These are phyloP conservation scores for Pleurozium schreberi DNA, from an alignment of 225 moss, liverwort and hornwort genomes.

Conservation along the genomic window DNA sequence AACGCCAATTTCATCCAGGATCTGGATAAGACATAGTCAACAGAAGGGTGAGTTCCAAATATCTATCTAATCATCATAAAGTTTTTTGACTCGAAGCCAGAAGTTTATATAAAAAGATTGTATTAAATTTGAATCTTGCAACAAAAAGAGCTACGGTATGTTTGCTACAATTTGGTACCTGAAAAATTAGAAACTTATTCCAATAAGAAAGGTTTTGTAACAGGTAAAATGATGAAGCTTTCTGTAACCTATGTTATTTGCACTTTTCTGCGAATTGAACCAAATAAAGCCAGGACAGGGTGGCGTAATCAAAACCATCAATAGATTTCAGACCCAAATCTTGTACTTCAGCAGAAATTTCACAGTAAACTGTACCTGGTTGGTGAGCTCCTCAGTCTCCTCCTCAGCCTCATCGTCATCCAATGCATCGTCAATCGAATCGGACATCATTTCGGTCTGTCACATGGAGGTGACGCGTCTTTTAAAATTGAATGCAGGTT, in stretches of 20 bases:
- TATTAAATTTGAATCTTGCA: not conserved
- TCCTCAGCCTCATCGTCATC: slow-evolving; percentile 96
- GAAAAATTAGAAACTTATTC: not conserved
- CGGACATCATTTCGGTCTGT: slow-evolving; percentile 98
- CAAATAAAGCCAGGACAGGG: not conserved
- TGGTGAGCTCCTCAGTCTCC: slow-evolving; percentile 94
- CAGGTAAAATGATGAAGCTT: not conserved
- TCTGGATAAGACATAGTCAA: slow-evolving; percentile 23
- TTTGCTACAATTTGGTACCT: not conserved
- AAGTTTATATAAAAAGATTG: not conserved
- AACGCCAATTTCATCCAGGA: slow-evolving; percentile 94
- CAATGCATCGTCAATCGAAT: slow-evolving; percentile 94
- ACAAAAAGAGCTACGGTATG: not conserved
- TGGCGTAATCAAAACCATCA: not conserved
- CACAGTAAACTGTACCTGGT: slow-evolving; percentile 42
- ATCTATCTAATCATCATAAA: not conserved
- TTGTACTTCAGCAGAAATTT: not conserved
- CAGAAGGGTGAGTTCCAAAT: not conserved
- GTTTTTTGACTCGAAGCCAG: not conserved
- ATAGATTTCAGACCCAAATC: not conserved
- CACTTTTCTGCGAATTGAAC: not conserved
- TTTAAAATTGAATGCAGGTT: not conserved
- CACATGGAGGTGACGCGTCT: not conserved
- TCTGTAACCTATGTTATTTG: not conserved
- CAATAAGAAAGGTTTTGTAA: not conserved